phyloP scores from a whole-genome alignment of 2,329 filamentous ascomycete species.

The Apiospora pterosperma region DNA sequence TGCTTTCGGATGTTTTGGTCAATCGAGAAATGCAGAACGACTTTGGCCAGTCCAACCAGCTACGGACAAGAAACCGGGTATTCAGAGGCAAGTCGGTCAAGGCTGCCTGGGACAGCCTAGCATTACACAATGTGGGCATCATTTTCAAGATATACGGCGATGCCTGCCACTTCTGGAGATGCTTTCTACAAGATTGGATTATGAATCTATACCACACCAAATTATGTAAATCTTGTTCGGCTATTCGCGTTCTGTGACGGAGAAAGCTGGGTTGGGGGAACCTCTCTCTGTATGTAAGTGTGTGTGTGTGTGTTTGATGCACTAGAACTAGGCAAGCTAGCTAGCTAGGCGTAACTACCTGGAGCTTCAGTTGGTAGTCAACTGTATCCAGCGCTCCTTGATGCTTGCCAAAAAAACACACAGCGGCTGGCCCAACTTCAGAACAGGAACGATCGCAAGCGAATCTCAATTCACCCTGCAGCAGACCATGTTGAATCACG shows the following conservation, averaged over 20 bases:
- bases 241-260: neutral
- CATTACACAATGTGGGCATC: neutral
- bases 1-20: neutral
- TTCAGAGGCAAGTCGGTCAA: neutral
- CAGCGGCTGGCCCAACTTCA: neutral
- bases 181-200: neutral
- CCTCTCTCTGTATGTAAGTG: neutral
- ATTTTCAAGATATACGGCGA: too few species aligned
- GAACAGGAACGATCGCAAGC: conserved; percentile 1
- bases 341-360: neutral
- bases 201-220: too few species aligned
- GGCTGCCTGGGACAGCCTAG: neutral
- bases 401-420: neutral
- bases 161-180: neutral
- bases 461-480: conserved; percentile 1
- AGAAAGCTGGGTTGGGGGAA: neutral
- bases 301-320: neutral
- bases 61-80: neutral
- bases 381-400: neutral
- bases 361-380: neutral
- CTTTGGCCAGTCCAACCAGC: neutral
- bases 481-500: conserved; percentile 1
- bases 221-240: neutral
- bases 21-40: neutral
- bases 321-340: neutral